A percentile compares a stretch with the other conserved stretches of the same genome.
phyloP scores from a whole-genome alignment of 108 stramenopile genomes.

The Nitzschia sp. region DNA sequence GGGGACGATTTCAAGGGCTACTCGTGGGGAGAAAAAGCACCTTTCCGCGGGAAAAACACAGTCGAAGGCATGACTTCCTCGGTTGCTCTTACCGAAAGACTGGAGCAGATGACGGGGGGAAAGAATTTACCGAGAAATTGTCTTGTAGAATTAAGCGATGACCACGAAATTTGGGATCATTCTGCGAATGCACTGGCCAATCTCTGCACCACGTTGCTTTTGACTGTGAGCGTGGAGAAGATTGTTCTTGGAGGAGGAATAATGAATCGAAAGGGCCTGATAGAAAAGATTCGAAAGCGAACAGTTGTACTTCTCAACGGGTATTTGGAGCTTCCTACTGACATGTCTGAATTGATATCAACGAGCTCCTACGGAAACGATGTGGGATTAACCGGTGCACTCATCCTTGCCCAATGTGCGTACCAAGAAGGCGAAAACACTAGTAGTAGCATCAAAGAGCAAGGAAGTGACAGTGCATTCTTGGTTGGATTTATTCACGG shows the following conservation, averaged over 20 bases:
- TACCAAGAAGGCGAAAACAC: neutral
- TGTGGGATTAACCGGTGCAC: slow-evolving; percentile 77
- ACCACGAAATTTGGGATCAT: slow-evolving; percentile 87
- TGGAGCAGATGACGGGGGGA: slow-evolving; percentile 21
- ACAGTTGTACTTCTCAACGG: slow-evolving; percentile 84
- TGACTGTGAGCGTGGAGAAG: slow-evolving; percentile 80
- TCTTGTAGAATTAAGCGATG: slow-evolving; percentile 66
- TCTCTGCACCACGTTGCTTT: slow-evolving; percentile 82
- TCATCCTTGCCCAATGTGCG: slow-evolving; percentile 73
- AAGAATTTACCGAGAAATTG: slow-evolving; percentile 34
- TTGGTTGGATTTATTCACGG: slow-evolving; percentile 1
- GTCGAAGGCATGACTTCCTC: slow-evolving; percentile 76
- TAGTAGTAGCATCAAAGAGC: neutral
- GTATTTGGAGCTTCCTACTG: slow-evolving; percentile 73
- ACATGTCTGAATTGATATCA: slow-evolving; percentile 44
- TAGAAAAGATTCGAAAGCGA: slow-evolving; percentile 60
- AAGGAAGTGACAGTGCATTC: neutral
- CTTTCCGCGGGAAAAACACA: slow-evolving; percentile 64
- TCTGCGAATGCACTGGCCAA: slow-evolving; percentile 92
- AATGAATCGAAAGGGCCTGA: slow-evolving; percentile 78
- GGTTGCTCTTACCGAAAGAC: slow-evolving; percentile 80
- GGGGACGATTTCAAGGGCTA: slow-evolving; percentile 82
- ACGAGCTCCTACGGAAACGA: slow-evolving; percentile 44
- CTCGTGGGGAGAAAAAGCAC: slow-evolving; percentile 77
- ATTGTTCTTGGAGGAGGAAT: slow-evolving; percentile 95